phyloP scores from a whole-genome alignment of 495 filamentous ascomycete genomes.

The Annulohypoxylon moriforme region DNA sequence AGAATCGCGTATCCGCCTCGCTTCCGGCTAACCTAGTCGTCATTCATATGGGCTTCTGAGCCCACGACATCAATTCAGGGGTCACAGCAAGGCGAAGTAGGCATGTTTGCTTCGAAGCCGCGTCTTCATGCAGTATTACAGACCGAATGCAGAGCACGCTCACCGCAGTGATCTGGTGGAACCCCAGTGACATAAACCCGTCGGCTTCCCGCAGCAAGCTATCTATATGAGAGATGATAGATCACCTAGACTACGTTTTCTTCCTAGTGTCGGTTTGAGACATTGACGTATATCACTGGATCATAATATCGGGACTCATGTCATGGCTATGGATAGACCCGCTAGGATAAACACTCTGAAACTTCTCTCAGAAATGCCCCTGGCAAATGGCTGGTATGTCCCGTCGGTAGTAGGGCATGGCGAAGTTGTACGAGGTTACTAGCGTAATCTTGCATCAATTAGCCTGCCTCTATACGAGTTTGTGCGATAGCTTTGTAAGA shows the following conservation, averaged over 20 bases:
- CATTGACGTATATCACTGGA: neutral
- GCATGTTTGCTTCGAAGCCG: slow-evolving; percentile 21
- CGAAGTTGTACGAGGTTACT: slow-evolving; percentile 4
- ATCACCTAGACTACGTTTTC: neutral
- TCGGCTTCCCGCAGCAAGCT: slow-evolving; percentile 14
- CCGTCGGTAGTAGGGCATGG: neutral
- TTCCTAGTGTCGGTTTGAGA: neutral
- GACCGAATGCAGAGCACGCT: neutral
- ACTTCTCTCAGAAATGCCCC: neutral
- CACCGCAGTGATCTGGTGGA: slow-evolving; percentile 11
- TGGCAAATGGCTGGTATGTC: neutral
- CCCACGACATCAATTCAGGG: neutral
- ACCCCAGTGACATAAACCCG: slow-evolving; percentile 4
- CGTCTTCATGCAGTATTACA: neutral
- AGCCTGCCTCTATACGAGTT: neutral
- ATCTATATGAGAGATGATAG: neutral
- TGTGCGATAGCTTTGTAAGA: slow-evolving; percentile 11
- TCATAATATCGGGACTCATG: neutral
- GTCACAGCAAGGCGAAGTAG: neutral
- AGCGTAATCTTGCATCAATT: slow-evolving; percentile 14
- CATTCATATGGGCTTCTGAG: neutral
- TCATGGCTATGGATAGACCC: neutral
- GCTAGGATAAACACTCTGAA: neutral
- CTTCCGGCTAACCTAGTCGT: neutral
- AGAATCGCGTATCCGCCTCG: slow-evolving; percentile 7